Conservation (phyloP, 768 basidiomycete genomes). For the Boletus fagicola region DNA sequence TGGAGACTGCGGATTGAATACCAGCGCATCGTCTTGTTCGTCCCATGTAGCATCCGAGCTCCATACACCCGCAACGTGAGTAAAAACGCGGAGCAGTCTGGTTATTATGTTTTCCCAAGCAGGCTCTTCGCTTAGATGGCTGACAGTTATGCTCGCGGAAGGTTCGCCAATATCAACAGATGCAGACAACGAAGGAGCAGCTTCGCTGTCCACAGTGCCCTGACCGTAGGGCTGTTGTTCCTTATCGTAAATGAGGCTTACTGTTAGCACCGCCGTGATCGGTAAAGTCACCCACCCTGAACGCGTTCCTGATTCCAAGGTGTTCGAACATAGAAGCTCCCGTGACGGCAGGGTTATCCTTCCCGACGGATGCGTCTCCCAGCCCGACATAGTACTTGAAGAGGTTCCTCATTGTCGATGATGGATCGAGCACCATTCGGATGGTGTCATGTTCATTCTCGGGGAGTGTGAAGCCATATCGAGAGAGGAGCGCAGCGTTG, state of each 20-base stretch:
- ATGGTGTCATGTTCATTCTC: slow-evolving; percentile 67
- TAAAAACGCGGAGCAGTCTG: slow-evolving; percentile 19
- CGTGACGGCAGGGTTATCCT: slow-evolving; percentile 19
- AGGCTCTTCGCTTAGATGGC: slow-evolving; percentile 5
- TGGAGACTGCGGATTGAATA: slow-evolving; percentile 29
- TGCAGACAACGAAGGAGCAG: slow-evolving; percentile 1
- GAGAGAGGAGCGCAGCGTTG: slow-evolving; percentile 64
- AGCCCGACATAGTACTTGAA: slow-evolving; percentile 14
- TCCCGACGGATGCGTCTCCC: slow-evolving; percentile 2
- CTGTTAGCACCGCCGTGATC: slow-evolving; percentile 25
- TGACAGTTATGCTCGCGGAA: neutral
- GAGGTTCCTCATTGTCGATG: slow-evolving; percentile 12
- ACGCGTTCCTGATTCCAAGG: slow-evolving; percentile 25
- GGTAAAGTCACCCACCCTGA: slow-evolving; percentile 23
- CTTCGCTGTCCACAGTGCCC: slow-evolving; percentile 17
- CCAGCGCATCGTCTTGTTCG: slow-evolving; percentile 22
- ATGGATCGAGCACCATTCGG: slow-evolving; percentile 29
- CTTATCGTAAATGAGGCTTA: slow-evolving; percentile 22
- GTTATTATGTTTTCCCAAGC: slow-evolving; percentile 16
- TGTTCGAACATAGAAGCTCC: slow-evolving; percentile 4
- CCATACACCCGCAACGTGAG: slow-evolving; percentile 24
- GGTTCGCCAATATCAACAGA: slow-evolving; percentile 1
- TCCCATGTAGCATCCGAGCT: slow-evolving; percentile 27
- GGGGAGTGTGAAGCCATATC: slow-evolving; percentile 75
- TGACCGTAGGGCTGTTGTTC: slow-evolving; percentile 17